A percentile compares a stretch with the other conserved stretches of the same genome.
phyloP scores from a whole-genome alignment of 352 stramenopile species.

The Phytophthora foliorum region DNA sequence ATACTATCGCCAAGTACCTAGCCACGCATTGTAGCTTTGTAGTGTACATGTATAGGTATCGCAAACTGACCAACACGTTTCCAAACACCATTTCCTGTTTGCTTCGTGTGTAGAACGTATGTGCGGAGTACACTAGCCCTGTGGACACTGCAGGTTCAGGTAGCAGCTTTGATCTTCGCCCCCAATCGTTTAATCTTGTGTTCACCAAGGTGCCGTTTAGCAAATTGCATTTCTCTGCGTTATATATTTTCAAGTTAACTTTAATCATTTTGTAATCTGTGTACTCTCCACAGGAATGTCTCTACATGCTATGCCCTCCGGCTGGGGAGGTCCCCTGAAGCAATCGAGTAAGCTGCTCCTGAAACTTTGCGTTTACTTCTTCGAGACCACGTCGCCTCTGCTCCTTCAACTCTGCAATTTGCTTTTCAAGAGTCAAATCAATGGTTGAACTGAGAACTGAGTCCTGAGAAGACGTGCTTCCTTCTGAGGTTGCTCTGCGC shows the following conservation, averaged over 20 bases:
- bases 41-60: too few species aligned
- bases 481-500: constrained; percentile 30
- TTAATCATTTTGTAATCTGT: neutral
- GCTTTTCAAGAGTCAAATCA: constrained; percentile 30
- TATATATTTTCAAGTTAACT: neutral
- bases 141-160: too few species aligned
- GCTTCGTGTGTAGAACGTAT: too few species aligned
- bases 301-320: neutral
- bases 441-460: constrained; percentile 29
- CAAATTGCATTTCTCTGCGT: too few species aligned
- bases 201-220: too few species aligned
- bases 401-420: constrained; percentile 48
- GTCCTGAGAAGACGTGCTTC: constrained; percentile 41
- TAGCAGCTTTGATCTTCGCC: too few species aligned
- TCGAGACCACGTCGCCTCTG: constrained; percentile 42
- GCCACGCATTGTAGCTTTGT: too few species aligned
- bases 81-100: too few species aligned
- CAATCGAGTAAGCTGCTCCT: constrained; percentile 46
- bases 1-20: too few species aligned
- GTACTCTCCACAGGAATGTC: neutral
- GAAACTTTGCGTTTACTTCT: constrained; percentile 51
- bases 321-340: constrained; percentile 9
- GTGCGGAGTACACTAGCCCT: too few species aligned
- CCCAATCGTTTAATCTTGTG: too few species aligned
- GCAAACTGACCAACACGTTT: too few species aligned